Conservation (phyloP, 352 stramenopile species). For the Pythium biforme region DNA sequence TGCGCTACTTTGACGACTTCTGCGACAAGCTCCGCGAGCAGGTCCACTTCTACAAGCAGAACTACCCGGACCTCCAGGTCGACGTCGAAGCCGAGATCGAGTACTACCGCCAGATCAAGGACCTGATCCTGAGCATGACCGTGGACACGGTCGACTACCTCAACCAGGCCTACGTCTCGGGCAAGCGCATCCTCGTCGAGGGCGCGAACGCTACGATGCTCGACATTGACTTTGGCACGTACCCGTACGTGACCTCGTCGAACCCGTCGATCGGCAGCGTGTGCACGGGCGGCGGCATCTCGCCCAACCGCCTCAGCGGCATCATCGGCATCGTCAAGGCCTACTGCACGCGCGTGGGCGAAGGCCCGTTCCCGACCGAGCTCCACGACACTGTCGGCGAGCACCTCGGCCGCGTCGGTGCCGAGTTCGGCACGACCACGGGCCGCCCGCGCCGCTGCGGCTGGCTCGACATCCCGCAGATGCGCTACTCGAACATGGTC, state of each 20-base stretch:
- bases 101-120: constrained; percentile 76
- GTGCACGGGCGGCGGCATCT: constrained; percentile 95
- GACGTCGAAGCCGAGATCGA: constrained; percentile 88
- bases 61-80: constrained; percentile 77
- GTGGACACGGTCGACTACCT: constrained; percentile 96
- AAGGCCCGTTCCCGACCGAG: constrained; percentile 99
- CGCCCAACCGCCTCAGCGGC: constrained; percentile 88
- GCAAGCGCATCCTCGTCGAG: constrained; percentile 98
- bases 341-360: constrained; percentile 98
- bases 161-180: constrained; percentile 94
- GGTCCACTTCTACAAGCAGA: constrained; percentile 90
- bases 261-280: constrained; percentile 98
- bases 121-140: constrained; percentile 87
- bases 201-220: constrained; percentile 99
- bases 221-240: constrained; percentile 99
- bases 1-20: constrained; percentile 90
- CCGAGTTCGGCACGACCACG: constrained; percentile 98
- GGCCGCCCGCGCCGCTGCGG: constrained; percentile 96
- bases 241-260: constrained; percentile 99
- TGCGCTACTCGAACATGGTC: constrained; percentile 92
- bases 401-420: constrained; percentile 91
- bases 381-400: constrained; percentile 90
- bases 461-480: constrained; percentile 98
- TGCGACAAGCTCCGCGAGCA: constrained; percentile 90
- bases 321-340: constrained; percentile 99